Base-by-base conservation (phyloP, 805 yeast species). In the Candida krabiensis region DNA sequence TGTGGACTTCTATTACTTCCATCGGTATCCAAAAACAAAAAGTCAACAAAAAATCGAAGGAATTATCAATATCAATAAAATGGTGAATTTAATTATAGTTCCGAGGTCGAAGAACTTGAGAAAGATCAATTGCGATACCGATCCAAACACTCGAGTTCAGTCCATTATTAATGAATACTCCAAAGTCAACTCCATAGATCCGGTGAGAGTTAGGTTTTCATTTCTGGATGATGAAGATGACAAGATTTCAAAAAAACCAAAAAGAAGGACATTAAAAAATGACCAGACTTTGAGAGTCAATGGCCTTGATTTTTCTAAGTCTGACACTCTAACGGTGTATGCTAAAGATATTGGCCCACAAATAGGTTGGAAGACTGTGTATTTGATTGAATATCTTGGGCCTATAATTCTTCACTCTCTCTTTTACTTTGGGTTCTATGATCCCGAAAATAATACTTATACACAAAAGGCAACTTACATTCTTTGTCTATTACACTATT, bases 331-430 rank as follows among this genome's bases (percentile, higher is more conserved):
- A 17, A 70, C 64, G 11, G 67, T 89, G 11, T 76, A 66, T 47
- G 85, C 85, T 38, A 90, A 91, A 61, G 99, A 91, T 57, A 69
- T 91, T 44, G 99, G 99, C 15, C 89, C 90, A 1, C 99, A 93
- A 64, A 78, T 93, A 41, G 80, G 82, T 4, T 93, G 97, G 96
- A 77, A 85, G 64, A 75, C 88, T 3, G 98, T 91, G n/a, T 93
- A 81, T 57, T 52, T 87, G 36, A 67, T 87, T 47, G 99, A 93
- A 66, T 93, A 93, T 60, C 51, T 86, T 13, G 98, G 98, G 3
- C 99, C 99, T 8, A 67, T 93, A 40, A 31, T 90, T 28, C 72
- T 91, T 53, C 96, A 90, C 61, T 75, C 87, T 1, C 39, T 87
- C 13, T 67, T 85, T 38, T 91, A 79, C 59, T 71, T 61, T 38